These are phyloP conservation scores for Tagetes patula DNA, from an alignment of 129 eudicot genomes.

Conservation along the genomic window DNA sequence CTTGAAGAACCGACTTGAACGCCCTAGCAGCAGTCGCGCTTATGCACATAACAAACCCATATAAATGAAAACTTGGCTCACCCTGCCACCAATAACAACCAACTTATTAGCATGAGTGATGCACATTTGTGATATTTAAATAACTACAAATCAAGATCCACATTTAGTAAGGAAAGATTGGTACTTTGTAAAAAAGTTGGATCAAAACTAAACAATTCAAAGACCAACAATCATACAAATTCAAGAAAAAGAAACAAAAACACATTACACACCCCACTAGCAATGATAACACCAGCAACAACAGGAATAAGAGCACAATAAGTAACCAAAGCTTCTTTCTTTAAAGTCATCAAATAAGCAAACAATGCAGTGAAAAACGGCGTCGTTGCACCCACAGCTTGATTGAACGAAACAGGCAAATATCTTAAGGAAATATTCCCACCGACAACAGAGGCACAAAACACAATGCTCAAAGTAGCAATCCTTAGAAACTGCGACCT, in stretches of 20 bases:
- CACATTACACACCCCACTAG: conserved; percentile 75
- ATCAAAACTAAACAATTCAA: neutral
- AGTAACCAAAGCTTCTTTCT: conserved; percentile 83
- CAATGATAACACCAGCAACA: conserved; percentile 90
- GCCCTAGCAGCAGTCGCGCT: conserved; percentile 98
- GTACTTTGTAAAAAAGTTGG: no score
- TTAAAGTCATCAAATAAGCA: conserved; percentile 84
- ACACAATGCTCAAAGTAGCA: conserved; percentile 75
- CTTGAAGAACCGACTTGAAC: conserved; percentile 97
- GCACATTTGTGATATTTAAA: neutral
- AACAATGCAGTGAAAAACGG: conserved; percentile 96
- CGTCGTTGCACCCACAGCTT: conserved; percentile 98
- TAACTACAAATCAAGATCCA: conserved; percentile 2
- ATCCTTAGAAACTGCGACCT: conserved; percentile 76
- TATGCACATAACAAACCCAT: conserved; percentile 92
- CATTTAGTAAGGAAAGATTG: no score
- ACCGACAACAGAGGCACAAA: conserved; percentile 93
- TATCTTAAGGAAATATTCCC: conserved; percentile 78
- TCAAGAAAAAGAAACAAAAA: neutral
- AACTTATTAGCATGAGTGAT: neutral
- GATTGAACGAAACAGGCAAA: conserved; percentile 88
- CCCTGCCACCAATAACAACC: conserved; percentile 48
- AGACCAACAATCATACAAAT: conserved; percentile 2
- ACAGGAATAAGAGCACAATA: conserved; percentile 90
- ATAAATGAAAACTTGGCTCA: conserved; percentile 93